Percentiles rank a stretch among this genome's conserved stretches.
Conservation (phyloP, 1,284 basidiomycete species). For the Anthracocystis setariae region DNA sequence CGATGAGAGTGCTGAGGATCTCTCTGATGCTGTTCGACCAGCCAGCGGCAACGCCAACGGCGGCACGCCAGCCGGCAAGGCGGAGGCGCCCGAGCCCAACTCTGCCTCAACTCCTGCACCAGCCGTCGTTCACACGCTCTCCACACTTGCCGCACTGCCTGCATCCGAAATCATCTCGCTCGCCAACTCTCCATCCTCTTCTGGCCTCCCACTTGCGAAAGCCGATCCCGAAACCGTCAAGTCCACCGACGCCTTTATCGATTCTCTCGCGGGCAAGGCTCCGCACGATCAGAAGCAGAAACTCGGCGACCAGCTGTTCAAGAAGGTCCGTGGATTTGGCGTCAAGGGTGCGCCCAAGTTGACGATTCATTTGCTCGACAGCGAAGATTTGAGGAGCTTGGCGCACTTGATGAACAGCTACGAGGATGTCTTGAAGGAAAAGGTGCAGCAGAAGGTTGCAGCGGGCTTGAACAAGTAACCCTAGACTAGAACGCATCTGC, state of each 20-base stretch:
- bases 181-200: conserved; percentile 69
- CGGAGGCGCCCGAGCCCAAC: conserved; percentile 22
- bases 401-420: conserved; percentile 88
- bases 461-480: conserved; percentile 44
- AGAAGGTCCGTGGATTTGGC: conserved; percentile 80
- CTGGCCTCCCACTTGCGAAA: conserved; percentile 76
- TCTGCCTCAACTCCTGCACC: conserved; percentile 16
- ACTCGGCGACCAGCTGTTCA: conserved; percentile 71
- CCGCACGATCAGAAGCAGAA: conserved; percentile 79
- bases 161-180: conserved; percentile 74
- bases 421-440: conserved; percentile 79
- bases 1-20: conserved; percentile 39
- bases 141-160: conserved; percentile 75
- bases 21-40: neutral
- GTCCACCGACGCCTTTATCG: conserved; percentile 81
- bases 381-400: conserved; percentile 82
- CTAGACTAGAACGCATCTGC: too few relatives aligned
- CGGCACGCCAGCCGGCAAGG: neutral
- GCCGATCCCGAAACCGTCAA: conserved; percentile 76
- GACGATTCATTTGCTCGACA: conserved; percentile 80
- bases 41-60: neutral
- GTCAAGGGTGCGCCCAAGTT: conserved; percentile 75
- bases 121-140: conserved; percentile 42
- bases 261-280: conserved; percentile 75
- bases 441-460: conserved; percentile 49